Conservation (phyloP, 179 eudicot species). For the Nepenthes alata region DNA sequence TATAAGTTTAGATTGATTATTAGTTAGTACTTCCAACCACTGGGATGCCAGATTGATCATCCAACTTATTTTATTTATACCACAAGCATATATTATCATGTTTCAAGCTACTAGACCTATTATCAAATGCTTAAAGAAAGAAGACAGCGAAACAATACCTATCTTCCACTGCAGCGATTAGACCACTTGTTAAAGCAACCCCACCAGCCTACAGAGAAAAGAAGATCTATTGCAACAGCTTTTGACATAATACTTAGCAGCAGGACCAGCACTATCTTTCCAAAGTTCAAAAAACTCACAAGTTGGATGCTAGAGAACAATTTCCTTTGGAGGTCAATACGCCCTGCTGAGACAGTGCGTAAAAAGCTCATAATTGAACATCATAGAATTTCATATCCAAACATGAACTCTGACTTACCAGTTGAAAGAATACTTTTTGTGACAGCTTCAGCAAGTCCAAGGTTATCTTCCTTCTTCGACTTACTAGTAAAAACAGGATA, state of each 20-base stretch:
- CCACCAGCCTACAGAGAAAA: slow-evolving; percentile 61
- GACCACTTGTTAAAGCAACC: slow-evolving; percentile 69
- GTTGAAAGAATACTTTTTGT: slow-evolving; percentile 86
- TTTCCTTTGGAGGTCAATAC: slow-evolving; percentile 87
- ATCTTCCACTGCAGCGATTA: slow-evolving; percentile 82
- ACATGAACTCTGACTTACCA: slow-evolving; percentile 29
- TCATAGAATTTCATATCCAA: background rate
- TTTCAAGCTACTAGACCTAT: background rate
- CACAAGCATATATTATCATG: background rate
- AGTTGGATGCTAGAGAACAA: slow-evolving; percentile 95
- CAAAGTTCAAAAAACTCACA: slow-evolving; percentile 32
- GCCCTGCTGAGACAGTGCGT: slow-evolving; percentile 36
- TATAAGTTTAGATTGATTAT: no score
- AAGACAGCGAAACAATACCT: slow-evolving; percentile 31
- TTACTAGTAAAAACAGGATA: slow-evolving; percentile 49
- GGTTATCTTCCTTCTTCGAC: slow-evolving; percentile 64
- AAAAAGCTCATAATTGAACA: background rate
- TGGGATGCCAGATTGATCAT: background rate
- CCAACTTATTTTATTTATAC: background rate
- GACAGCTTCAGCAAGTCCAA: slow-evolving; percentile 97
- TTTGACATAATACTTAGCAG: background rate
- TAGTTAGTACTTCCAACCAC: no score
- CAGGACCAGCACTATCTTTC: background rate
- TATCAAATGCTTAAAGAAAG: slow-evolving; percentile 4
- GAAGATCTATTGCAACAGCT: slow-evolving; percentile 9